phyloP scores from a whole-genome alignment of 2,329 filamentous ascomycete genomes.

The Elsinoe batatas region DNA sequence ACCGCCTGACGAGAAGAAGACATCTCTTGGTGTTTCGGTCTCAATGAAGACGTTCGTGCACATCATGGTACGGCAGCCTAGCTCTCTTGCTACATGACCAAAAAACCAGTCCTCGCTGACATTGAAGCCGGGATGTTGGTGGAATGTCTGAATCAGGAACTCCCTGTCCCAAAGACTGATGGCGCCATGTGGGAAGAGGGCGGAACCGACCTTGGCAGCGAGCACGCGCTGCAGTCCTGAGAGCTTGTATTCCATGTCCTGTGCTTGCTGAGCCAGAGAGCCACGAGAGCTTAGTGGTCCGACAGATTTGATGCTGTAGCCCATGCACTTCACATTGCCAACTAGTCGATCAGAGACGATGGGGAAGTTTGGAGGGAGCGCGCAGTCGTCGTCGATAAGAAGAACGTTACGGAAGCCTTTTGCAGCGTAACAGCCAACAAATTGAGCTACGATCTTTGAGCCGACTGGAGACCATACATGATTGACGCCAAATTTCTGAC shows the following conservation, averaged over 20 bases:
- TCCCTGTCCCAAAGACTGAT: constrained; percentile 41
- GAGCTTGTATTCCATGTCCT: constrained; percentile 46
- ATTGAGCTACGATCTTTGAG: constrained; percentile 42
- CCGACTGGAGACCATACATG: constrained; percentile 42
- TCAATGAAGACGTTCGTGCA: constrained; percentile 43
- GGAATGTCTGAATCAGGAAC: constrained; percentile 38
- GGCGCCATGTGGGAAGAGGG: constrained; percentile 43
- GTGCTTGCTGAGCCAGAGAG: constrained; percentile 27
- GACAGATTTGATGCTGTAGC: constrained; percentile 39
- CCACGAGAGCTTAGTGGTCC: constrained; percentile 17
- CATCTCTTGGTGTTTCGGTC: constrained; percentile 38
- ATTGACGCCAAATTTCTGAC: constrained; percentile 35
- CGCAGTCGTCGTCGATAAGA: constrained; percentile 43
- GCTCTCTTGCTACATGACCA: constrained; percentile 37
- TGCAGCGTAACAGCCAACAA: constrained; percentile 39
- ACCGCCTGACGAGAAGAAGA: constrained; percentile 34
- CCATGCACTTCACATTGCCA: constrained; percentile 36
- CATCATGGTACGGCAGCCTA: constrained; percentile 40
- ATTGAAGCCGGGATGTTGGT: constrained; percentile 41
- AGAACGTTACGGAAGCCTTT: constrained; percentile 38
- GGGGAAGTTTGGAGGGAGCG: constrained; percentile 39
- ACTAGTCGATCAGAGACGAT: constrained; percentile 36
- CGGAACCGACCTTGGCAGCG: constrained; percentile 36
- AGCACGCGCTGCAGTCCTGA: constrained; percentile 38
- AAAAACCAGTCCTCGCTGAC: constrained; percentile 47